Base-by-base conservation (phyloP, 2,329 filamentous ascomycete species). In the Davidsoniella neocaledoniae region DNA sequence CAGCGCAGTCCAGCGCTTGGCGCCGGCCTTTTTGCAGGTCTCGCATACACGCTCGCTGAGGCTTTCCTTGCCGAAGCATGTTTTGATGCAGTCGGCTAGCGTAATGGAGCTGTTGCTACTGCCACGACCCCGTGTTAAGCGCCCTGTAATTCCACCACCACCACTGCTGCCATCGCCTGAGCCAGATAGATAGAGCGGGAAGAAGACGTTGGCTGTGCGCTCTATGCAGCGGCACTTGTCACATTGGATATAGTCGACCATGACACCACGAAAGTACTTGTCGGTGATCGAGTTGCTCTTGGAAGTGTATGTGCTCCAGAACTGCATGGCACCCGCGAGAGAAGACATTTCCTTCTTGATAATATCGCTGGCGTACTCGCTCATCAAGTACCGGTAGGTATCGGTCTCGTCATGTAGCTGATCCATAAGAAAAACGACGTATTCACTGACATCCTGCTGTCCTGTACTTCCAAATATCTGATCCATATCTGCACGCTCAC, bases 361-460 rank as follows among this genome's bases (percentile, higher is more conserved):
- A 40, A 41, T 41, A 14, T 41, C 47, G 33, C 47, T 49, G 9
- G 43, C 43, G 21, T 49, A 49, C 4, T 45, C 42, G 42, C 48
- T 53, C 40, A 48, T 62, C 61, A 26, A 10, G 53, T 79, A 68
- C n/a, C 69, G 66, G 12, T 63, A 62, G 23, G 61, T 62, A 61
- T 94, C 93, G 4, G 93, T 79, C 63, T 98, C 91, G 60, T 91
- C 84, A 57, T 90, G 82, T 10, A 96, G 70, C 56, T 83, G 80
- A 48, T 85, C 79, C 37, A 94, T 72, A 23, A 95, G 63, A 59
- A 93, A 94, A 43, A 79, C 78, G 56, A 90, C 79, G 57, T 94
- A 94, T 58, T 96, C 91, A 56, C 88, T 83, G 1, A 87, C 83
- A 59, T 98, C 91, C 64, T 96, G 91, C 61, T 96, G 90, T 46